phyloP scores from a whole-genome alignment of 352 stramenopile species.

The Globisporangium recalcitrans region DNA sequence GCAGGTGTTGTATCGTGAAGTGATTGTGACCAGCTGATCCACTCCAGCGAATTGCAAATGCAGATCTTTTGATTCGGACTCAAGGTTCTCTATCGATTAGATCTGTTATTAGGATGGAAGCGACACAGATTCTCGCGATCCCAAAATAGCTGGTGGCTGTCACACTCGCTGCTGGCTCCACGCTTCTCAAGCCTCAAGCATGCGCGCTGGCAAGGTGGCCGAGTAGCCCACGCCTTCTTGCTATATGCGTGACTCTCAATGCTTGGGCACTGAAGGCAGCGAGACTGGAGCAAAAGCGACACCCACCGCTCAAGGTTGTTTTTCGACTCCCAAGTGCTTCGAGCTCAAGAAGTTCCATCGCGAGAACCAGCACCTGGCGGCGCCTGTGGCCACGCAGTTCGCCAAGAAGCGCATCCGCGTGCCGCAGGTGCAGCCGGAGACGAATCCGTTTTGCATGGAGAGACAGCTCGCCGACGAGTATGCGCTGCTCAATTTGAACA shows the following conservation, averaged over 20 bases:
- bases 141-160: not conserved
- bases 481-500: slow-evolving; percentile 73
- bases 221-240: not conserved
- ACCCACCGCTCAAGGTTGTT: not conserved
- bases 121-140: not conserved
- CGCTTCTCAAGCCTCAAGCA: not conserved
- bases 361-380: slow-evolving; percentile 28
- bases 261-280: not conserved
- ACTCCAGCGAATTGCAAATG: not conserved
- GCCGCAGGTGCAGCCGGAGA: slow-evolving; percentile 46
- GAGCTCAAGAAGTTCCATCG: slow-evolving; percentile 69
- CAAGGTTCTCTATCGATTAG: not conserved
- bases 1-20: not conserved
- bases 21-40: not conserved
- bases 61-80: too few relatives aligned
- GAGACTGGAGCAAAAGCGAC: not conserved
- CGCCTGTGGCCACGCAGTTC: slow-evolving; percentile 39
- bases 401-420: slow-evolving; percentile 65
- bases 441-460: slow-evolving; percentile 70
- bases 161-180: not conserved
- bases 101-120: not conserved
- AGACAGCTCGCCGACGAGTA: slow-evolving; percentile 74
- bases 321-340: not conserved
- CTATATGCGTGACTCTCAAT: not conserved
- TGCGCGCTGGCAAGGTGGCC: not conserved